Base-by-base conservation (phyloP, 306 rosid species). In the Trifolium pratense region DNA sequence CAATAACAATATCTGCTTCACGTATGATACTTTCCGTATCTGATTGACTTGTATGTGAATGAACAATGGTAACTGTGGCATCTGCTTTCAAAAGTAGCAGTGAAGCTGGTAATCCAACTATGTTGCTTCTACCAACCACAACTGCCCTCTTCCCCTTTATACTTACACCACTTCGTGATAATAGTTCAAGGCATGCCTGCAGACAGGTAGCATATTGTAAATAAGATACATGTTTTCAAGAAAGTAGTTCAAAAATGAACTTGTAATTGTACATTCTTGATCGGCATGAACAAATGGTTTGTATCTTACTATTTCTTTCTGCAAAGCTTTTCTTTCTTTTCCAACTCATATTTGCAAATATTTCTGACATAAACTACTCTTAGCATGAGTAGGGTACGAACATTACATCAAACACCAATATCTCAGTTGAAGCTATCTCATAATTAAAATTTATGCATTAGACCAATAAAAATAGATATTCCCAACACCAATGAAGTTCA, bases 51-150 rank as follows among this genome's bases (percentile, higher is more conserved):
- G 98, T 80, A 70, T 18, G 91, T 6, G 98, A 91, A 80, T 91
- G 97, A 29, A 88, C 92, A 63, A 87, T 49, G 29, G 94, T 82
- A 69, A 94, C 94, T 3, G 97, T 94, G 32, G 96, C 97, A 87
- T 91, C 92, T 42, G 81, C 96, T 86, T 91, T 91, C 83, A 89
- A 78, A 77, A 93, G 97, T 75, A 93, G 87, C 81, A 93, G 75
- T 2, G 98, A 84, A 81, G 86, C 91, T 8, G 97, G 98, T 71
- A 93, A 66, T 74, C 98, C 97, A 73, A 91, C 97, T 62, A 93
- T 93, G 89, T 93, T 93, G 71, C 98, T 93, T 80, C 96, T 87
- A 70, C 98, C 97, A 73, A 93, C 96, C 70, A 89, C 98, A 39
- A 91, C 97, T 18, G 92, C 98, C 17, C 69, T 91, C 83, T 93